Percentiles rank a stretch among this genome's conserved stretches.
phyloP scores from a whole-genome alignment of 345 rosid species.

The Ricinus communis region DNA sequence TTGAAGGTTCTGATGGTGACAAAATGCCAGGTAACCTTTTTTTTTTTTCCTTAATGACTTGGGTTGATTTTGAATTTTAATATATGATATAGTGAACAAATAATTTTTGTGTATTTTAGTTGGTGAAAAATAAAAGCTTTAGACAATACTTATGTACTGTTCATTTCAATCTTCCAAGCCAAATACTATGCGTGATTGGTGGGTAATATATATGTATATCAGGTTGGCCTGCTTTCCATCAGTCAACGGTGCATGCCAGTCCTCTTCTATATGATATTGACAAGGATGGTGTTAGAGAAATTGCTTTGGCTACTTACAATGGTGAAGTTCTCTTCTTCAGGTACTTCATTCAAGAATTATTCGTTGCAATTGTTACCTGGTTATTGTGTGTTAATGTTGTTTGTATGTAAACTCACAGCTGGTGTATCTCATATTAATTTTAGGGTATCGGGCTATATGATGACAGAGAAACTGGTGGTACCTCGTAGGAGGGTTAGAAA shows the following conservation, averaged over 20 bases:
- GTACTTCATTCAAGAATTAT: slow-evolving; percentile 36
- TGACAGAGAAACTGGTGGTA: slow-evolving; percentile 87
- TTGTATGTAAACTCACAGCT: background rate
- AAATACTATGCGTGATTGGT: background rate
- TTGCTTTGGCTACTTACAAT: slow-evolving; percentile 92
- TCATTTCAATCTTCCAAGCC: background rate
- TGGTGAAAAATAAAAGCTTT: background rate
- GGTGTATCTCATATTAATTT: slow-evolving; percentile 18
- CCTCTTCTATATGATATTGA: slow-evolving; percentile 94
- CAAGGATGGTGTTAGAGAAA: slow-evolving; percentile 95
- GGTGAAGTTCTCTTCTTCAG: slow-evolving; percentile 96
- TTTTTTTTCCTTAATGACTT: background rate
- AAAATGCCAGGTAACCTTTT: slow-evolving; percentile 79
- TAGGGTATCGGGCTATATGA: slow-evolving; percentile 94
- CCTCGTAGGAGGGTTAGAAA: slow-evolving; percentile 89
- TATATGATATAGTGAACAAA: no score
- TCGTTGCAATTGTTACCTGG: background rate
- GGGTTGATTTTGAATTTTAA: background rate
- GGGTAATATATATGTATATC: slow-evolving; percentile 20
- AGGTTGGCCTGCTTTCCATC: slow-evolving; percentile 99
- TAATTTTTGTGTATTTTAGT: no score
- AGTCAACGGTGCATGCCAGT: slow-evolving; percentile 94
- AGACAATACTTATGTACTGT: background rate
- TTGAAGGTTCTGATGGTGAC: slow-evolving; percentile 99
- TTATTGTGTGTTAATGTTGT: background rate